Base-by-base conservation (phyloP, 768 basidiomycete species). In the Mycena rebaudengoi region DNA sequence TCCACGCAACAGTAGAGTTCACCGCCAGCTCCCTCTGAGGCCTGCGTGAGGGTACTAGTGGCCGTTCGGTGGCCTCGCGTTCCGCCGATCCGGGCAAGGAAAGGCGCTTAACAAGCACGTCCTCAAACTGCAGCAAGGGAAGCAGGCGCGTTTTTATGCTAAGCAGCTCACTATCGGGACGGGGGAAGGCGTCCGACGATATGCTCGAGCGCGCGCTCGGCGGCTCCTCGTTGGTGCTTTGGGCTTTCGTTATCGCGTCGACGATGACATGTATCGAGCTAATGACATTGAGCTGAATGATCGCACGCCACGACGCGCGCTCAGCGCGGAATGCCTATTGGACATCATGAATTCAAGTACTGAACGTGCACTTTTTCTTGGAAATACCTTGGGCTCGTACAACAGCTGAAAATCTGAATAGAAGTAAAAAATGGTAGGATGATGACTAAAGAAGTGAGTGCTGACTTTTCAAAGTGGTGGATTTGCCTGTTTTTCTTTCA, bases 201-300 rank as follows among this genome's bases (percentile, higher is more conserved):
- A 59, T 33, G 35, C 60, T 60, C 39, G 73, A 66, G 41, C 67
- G 72, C 37, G 65, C 70, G 57, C 68, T 69, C 20, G 63, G 66
- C 18, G 54, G 62, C 25, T 66, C 62, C 32, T 67, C 41, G 16
- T 73, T 55, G 20, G 66, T 41, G 20, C 61, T 60, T 37, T 75
- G 72, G 6, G 78, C 78, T 25, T 82, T 81, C 11, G 74, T 66
- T 72, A 84, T 80, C 25, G 79, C 78, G 52, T 85, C 82, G 59
- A 88, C 79, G 63, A 91, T 84, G 62, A 73, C 73, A 57, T 87
- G 88, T 45, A 89, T 79, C 43, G 86, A 86, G 43, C 82, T 84
- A 49, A 89, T 84, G 65, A 91, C 85, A 71, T 91, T 91, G 60
- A 91, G 84, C 43, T 89, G 86, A 29, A 91, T 83, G 46, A 91